These are phyloP conservation scores for Trametes sp. DNA, from an alignment of 1,284 basidiomycete species.

Conservation along the genomic window DNA sequence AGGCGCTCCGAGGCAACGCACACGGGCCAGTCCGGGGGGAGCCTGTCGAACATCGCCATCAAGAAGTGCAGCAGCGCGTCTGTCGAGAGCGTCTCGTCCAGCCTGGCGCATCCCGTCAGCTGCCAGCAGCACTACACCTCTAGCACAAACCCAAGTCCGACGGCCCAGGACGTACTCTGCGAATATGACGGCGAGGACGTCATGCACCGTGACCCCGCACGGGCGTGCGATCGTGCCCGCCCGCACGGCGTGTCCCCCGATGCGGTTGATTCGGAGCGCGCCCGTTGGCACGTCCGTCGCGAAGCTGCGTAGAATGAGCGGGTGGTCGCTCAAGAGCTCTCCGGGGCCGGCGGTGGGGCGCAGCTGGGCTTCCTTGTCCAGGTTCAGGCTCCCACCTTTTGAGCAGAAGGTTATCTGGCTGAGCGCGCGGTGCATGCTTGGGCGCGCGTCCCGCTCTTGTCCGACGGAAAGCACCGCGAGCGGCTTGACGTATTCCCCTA, in stretches of 20 bases:
- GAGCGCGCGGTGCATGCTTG: neutral
- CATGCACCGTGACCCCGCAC: conserved; percentile 2
- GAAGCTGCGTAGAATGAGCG: neutral
- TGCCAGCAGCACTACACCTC: neutral
- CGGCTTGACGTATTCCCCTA: neutral
- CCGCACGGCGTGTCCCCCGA: neutral
- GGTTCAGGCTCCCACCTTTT: neutral
- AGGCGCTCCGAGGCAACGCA: neutral
- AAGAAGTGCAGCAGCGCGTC: conserved; percentile 1
- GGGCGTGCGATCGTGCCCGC: neutral
- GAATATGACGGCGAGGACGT: neutral
- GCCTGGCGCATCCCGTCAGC: neutral
- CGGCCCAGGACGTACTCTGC: conserved; percentile 1
- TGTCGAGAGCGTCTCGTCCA: neutral
- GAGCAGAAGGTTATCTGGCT: neutral
- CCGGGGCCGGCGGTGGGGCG: conserved; percentile 41
- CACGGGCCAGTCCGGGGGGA: neutral
- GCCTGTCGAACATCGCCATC: conserved; percentile 3
- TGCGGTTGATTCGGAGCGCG: neutral
- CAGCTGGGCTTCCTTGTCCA: neutral
- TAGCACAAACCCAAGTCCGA: too few species aligned
- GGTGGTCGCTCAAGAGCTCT: neutral
- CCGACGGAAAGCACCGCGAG: neutral
- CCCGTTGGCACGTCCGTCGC: conserved; percentile 1
- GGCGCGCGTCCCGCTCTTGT: neutral